Evolutionary conservation across 78 protist species (phyloP).

Genomic region (Dictyostelium capitatum): DNA sequence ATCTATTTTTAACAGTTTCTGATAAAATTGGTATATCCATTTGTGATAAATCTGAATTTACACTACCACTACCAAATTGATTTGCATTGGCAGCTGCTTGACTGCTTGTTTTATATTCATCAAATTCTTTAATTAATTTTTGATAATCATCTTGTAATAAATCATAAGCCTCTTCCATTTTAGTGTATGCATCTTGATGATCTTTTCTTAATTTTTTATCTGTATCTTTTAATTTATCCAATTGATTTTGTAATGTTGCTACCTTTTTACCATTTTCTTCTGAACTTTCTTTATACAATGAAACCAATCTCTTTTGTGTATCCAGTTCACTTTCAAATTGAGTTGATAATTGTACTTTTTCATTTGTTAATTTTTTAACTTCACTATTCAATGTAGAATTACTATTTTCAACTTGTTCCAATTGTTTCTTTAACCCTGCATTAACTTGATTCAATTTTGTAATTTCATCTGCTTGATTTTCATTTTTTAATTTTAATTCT

Average conservation of each 20-base stretch:
- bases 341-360: neutral
- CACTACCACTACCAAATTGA: neutral
- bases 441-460: neutral
- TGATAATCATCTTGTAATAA: conserved; percentile 48
- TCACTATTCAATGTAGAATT: neutral
- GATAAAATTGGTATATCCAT: conserved; percentile 62
- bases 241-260: conserved; percentile 13
- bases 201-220: conserved; percentile 34
- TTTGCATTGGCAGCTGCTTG: neutral
- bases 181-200: conserved; percentile 51
- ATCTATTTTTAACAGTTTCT: conserved; percentile 20
- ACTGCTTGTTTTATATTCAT: conserved; percentile 20
- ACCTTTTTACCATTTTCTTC: conserved; percentile 50
- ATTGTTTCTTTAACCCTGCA: neutral
- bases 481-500: conserved; percentile 43
- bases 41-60: conserved; percentile 9
- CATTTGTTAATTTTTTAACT: neutral
- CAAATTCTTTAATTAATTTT: conserved; percentile 21
- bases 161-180: conserved; percentile 77
- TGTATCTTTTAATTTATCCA: conserved; percentile 37
- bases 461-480: conserved; percentile 2
- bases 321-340: conserved; percentile 61
- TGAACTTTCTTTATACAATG: conserved; percentile 32
- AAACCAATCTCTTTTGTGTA: conserved; percentile 34
- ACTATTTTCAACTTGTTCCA: neutral